Percentiles rank a stretch among this genome's conserved stretches.
Evolutionary conservation across 331 rosid genomes (phyloP).

Genomic region (Malus hybrid): DNA sequence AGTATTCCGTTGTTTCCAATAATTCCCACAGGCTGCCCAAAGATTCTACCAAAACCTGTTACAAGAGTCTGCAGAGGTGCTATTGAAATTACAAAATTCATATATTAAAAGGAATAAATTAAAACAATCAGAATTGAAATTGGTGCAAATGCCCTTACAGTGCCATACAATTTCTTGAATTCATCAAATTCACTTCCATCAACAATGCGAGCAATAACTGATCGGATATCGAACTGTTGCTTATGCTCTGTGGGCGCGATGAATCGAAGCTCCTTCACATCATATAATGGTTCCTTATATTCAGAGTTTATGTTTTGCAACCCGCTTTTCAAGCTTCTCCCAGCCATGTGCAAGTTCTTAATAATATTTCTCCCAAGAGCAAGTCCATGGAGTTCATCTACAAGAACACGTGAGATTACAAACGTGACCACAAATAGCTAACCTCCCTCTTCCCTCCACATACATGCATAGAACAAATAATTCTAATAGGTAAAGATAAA

Average conservation of each 20-base stretch:
- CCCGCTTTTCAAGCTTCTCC: conserved; percentile 36
- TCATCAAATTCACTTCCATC: conserved; percentile 98
- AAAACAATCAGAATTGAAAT: conserved; percentile 16
- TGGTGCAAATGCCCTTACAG: conserved; percentile 58
- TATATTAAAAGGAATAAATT: not conserved
- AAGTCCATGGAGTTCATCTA: conserved; percentile 90
- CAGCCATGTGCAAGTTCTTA: conserved; percentile 94
- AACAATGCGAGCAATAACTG: conserved; percentile 81
- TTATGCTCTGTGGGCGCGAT: conserved; percentile 85
- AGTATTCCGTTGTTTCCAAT: conserved; percentile 89
- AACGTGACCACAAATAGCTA: not conserved
- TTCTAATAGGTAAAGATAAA: not conserved
- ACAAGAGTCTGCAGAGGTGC: conserved; percentile 74
- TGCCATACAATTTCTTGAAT: conserved; percentile 96
- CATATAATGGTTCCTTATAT: conserved; percentile 60
- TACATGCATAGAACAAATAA: not conserved
- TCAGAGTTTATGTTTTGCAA: conserved; percentile 29
- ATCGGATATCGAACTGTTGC: conserved; percentile 81
- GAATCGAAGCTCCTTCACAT: conserved; percentile 70
- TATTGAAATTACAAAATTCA: conserved; percentile 3
- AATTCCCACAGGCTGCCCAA: conserved; percentile 93
- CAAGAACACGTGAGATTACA: conserved; percentile 14
- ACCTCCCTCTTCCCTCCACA: not conserved
- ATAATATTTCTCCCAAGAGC: conserved; percentile 78
- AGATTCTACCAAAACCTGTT: conserved; percentile 86